These are phyloP conservation scores for Rutstroemia sp. DNA, from an alignment of 2,329 filamentous ascomycete species.

Conservation along the genomic window DNA sequence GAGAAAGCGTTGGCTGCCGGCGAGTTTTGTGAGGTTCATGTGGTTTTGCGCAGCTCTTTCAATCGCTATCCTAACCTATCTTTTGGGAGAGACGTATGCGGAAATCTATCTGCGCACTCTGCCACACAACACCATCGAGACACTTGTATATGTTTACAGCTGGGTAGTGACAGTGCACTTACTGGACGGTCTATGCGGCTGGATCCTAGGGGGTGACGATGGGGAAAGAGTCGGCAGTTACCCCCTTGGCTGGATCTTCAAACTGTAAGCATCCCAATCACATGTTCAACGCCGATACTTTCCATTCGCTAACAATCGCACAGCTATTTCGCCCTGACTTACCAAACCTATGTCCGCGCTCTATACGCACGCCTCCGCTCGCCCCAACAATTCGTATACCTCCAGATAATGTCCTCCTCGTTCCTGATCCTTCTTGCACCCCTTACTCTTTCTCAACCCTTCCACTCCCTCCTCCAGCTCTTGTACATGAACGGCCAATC, in stretches of 20 bases:
- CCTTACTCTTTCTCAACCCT: slow-evolving; percentile 52
- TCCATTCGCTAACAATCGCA: not conserved
- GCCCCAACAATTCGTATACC: slow-evolving; percentile 56
- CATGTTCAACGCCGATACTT: not conserved
- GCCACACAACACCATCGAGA: slow-evolving; percentile 59
- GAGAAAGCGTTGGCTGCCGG: slow-evolving; percentile 46
- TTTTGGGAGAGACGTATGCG: slow-evolving; percentile 61
- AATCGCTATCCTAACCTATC: slow-evolving; percentile 57
- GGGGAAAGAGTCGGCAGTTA: slow-evolving; percentile 63
- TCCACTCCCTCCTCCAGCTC: slow-evolving; percentile 47
- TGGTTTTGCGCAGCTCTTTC: slow-evolving; percentile 62
- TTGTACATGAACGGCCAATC: slow-evolving; percentile 51
- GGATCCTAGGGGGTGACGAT: slow-evolving; percentile 58
- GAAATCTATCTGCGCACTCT: slow-evolving; percentile 61
- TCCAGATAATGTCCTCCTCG: slow-evolving; percentile 57
- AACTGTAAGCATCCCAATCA: slow-evolving; percentile 42
- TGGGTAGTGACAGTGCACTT: slow-evolving; percentile 62
- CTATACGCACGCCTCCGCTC: slow-evolving; percentile 61
- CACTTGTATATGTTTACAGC: slow-evolving; percentile 62
- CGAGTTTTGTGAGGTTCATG: slow-evolving; percentile 60
- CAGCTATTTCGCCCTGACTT: slow-evolving; percentile 58
- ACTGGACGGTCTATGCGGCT: slow-evolving; percentile 56
- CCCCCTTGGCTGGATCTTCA: slow-evolving; percentile 64
- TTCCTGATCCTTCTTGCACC: slow-evolving; percentile 57
- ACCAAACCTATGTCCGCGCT: slow-evolving; percentile 64